Conservation (phyloP, 345 rosid genomes). For the Eucalyptus sp. region DNA sequence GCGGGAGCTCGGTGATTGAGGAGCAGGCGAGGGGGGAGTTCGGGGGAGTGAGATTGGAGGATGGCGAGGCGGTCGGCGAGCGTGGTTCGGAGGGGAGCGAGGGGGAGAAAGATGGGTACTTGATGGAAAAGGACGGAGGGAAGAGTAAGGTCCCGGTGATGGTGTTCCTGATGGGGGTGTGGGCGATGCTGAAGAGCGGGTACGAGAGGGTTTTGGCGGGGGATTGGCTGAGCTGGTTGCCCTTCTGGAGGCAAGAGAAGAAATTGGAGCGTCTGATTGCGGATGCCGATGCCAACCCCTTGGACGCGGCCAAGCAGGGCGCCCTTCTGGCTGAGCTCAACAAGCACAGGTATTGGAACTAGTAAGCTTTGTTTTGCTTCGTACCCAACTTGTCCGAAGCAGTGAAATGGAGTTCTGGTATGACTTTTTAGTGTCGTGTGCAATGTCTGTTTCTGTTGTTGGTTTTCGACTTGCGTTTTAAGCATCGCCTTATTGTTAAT, state of each 20-base stretch:
- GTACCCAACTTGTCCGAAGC: neutral
- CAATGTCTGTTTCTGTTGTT: neutral
- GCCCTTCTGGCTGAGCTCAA: slow-evolving; percentile 80
- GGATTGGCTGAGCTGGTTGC: slow-evolving; percentile 71
- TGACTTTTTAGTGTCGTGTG: neutral
- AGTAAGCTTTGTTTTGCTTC: neutral
- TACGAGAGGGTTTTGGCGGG: slow-evolving; percentile 35
- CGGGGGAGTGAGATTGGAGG: neutral
- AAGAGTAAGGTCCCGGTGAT: slow-evolving; percentile 26
- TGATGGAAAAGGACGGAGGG: slow-evolving; percentile 3
- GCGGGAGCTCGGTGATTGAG: neutral
- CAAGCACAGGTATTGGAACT: slow-evolving; percentile 44
- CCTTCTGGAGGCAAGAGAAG: slow-evolving; percentile 67
- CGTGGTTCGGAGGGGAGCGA: neutral
- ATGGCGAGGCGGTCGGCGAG: neutral
- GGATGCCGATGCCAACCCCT: slow-evolving; percentile 81
- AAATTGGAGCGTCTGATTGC: slow-evolving; percentile 58
- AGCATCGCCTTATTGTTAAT: neutral
- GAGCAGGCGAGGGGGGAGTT: neutral
- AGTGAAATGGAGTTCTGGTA: neutral
- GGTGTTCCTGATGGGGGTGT: slow-evolving; percentile 52
- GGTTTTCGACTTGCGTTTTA: neutral
- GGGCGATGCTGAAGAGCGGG: slow-evolving; percentile 39
- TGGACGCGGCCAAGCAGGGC: slow-evolving; percentile 53
- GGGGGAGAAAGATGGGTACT: neutral